phyloP scores from a whole-genome alignment of 148 eudicot species.

The Chenopodium berlandieri region DNA sequence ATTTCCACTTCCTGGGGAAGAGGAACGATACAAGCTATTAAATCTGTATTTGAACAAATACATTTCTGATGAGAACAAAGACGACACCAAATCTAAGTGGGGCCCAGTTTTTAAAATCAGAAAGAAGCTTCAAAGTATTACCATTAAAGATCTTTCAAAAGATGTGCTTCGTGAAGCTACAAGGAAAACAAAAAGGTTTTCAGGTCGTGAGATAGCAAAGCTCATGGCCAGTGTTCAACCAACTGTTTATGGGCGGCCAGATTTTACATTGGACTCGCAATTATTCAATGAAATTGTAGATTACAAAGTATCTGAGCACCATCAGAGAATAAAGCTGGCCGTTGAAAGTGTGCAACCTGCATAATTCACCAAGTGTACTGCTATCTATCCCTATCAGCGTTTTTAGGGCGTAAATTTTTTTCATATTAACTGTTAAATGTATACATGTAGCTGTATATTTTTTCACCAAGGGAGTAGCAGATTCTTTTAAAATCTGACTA shows the following conservation, averaged over 20 bases:
- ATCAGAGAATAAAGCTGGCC: constrained; percentile 68
- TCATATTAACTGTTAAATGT: not conserved
- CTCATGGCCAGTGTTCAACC: constrained; percentile 95
- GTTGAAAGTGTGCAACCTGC: constrained; percentile 38
- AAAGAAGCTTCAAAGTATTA: constrained; percentile 58
- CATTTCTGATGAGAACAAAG: constrained; percentile 33
- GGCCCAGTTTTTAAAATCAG: constrained; percentile 49
- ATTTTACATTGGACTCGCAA: constrained; percentile 71
- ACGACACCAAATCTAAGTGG: constrained; percentile 40
- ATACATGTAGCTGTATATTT: constrained; percentile 21
- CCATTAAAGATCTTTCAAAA: constrained; percentile 64
- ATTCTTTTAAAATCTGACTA: not conserved
- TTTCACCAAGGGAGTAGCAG: not conserved
- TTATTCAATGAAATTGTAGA: constrained; percentile 82
- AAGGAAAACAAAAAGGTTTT: constrained; percentile 75
- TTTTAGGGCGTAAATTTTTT: not conserved
- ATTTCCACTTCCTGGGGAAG: constrained; percentile 85
- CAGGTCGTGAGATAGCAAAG: constrained; percentile 95
- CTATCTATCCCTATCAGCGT: not conserved
- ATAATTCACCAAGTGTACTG: not conserved
- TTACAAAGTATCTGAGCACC: constrained; percentile 88
- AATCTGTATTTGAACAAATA: constrained; percentile 79
- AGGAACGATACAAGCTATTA: constrained; percentile 80
- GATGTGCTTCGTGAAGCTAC: constrained; percentile 79
- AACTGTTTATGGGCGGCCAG: constrained; percentile 84